phyloP scores from a whole-genome alignment of 176 grass and related monocot genomes.

The Rhynchospora tenuis region DNA sequence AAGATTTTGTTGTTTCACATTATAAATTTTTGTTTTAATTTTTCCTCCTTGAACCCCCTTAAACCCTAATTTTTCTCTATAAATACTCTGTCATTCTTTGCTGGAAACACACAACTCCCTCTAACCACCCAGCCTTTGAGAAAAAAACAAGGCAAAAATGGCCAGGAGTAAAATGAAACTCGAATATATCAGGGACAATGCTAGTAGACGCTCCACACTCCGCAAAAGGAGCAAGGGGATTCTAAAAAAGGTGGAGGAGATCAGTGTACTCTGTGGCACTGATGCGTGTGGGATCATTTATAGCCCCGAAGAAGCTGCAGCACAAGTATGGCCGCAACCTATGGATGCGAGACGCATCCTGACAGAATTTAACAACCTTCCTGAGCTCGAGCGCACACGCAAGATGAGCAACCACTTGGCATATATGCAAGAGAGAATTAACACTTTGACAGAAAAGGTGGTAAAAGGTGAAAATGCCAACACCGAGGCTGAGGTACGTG shows the following conservation, averaged over 20 bases:
- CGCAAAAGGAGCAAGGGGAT: background rate
- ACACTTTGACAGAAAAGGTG: background rate
- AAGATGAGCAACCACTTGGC: background rate
- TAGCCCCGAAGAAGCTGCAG: background rate
- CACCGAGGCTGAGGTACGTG: background rate
- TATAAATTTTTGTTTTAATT: background rate
- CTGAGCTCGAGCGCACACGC: background rate
- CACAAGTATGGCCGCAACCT: slow-evolving; percentile 17
- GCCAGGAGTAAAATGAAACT: slow-evolving; percentile 32
- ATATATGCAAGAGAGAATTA: background rate
- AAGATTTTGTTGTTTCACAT: background rate
- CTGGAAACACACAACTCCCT: background rate
- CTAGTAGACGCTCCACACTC: background rate
- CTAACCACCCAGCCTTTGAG: background rate
- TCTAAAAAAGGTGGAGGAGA: slow-evolving; percentile 27
- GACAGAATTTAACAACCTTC: background rate
- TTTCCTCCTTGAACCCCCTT: background rate
- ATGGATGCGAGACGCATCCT: background rate
- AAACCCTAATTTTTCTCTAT: background rate
- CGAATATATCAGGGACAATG: slow-evolving; percentile 5
- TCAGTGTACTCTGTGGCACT: slow-evolving; percentile 18
- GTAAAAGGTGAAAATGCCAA: background rate
- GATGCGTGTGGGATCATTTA: slow-evolving; percentile 18
- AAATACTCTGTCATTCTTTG: background rate
- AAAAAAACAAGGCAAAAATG: slow-evolving; percentile 8